These are phyloP conservation scores for Pythium aquatile DNA, from an alignment of 352 stramenopile genomes.

Conservation along the genomic window DNA sequence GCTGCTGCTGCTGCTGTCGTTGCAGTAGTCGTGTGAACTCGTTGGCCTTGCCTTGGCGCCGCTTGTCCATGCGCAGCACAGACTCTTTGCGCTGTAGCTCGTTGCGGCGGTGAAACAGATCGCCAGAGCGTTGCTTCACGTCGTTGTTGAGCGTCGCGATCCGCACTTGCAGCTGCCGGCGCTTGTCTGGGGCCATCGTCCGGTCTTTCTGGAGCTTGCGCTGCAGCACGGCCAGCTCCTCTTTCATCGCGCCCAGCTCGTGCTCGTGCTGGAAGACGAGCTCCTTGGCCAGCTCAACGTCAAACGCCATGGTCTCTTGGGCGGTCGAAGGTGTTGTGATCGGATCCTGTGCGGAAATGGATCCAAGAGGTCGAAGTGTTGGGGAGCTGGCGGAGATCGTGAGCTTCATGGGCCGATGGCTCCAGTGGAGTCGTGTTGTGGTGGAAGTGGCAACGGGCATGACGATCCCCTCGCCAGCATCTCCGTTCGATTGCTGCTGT, in stretches of 20 bases:
- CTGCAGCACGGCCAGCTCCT: conserved; percentile 53
- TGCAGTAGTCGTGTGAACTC: neutral
- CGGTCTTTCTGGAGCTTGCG: conserved; percentile 34
- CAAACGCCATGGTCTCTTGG: conserved; percentile 37
- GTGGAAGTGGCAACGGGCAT: conserved; percentile 4
- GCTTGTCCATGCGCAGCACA: conserved; percentile 29
- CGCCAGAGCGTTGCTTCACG: conserved; percentile 61
- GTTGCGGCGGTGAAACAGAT: conserved; percentile 75
- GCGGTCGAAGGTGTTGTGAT: neutral
- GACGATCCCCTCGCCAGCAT: neutral
- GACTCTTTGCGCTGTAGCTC: conserved; percentile 63
- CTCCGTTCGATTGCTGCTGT: neutral
- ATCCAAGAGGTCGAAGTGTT: neutral
- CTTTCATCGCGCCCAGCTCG: conserved; percentile 53
- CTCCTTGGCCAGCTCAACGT: conserved; percentile 52
- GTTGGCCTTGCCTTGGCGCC: conserved; percentile 7
- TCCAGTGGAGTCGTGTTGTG: conserved; percentile 39
- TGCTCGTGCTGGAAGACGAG: conserved; percentile 65
- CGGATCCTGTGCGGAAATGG: neutral
- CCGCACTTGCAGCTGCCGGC: conserved; percentile 48
- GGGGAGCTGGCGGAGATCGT: conserved; percentile 9
- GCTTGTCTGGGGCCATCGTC: conserved; percentile 33
- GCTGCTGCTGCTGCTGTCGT: conserved; percentile 5
- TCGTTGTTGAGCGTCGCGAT: conserved; percentile 52
- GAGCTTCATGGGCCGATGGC: conserved; percentile 33